Base-by-base conservation (phyloP, 495 filamentous ascomycete genomes). In the Lasiosphaeria hispida region DNA sequence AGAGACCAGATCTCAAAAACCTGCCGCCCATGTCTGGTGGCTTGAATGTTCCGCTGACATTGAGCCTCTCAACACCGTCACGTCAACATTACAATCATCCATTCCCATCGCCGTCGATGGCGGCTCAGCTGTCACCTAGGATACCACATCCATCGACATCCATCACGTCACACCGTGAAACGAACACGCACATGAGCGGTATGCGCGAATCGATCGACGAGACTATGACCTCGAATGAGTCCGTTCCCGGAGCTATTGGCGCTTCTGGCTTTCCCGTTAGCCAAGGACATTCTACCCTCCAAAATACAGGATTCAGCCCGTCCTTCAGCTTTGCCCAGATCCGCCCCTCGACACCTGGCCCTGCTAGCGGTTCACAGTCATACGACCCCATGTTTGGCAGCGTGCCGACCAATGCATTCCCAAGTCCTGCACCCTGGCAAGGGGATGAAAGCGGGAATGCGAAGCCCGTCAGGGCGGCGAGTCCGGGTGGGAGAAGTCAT, bases 301-400 rank as follows among this genome's bases (percentile, higher is more conserved):
- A 55, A 15, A 41, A 11, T 30, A 30, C 60, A 15, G 6, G 40
- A 1, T 71, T 69, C 48, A 69, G 62, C 34, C 58, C 70, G n/a
- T 53, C 61, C 9, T 66, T 65, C 34, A 65, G 45, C 50, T 68
- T 64, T 43, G 41, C 55, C 19, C 59, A 61, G 41, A 55, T 67
- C 4, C 64, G 54, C 1, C 19, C 54, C 36, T 59, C 68, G 2
- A 57, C 65, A 3, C 53, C 59, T 40, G 62, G 50, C 53, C 44
- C 58, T 59, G 55, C 58, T 15, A 63, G 58, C 38, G 62, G 61
- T 3, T 56, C 57, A 10, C 58, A 65, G 23, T 59, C 50, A n/a
- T 83, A 79, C 67, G 82, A 84, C 45, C 77, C 82, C 1, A 84
- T 84, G 80, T 84, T 84, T 59, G 76, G 79, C 9, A 76, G 70